Conservation (phyloP, 345 rosid genomes). For the Microcos paniculata region DNA sequence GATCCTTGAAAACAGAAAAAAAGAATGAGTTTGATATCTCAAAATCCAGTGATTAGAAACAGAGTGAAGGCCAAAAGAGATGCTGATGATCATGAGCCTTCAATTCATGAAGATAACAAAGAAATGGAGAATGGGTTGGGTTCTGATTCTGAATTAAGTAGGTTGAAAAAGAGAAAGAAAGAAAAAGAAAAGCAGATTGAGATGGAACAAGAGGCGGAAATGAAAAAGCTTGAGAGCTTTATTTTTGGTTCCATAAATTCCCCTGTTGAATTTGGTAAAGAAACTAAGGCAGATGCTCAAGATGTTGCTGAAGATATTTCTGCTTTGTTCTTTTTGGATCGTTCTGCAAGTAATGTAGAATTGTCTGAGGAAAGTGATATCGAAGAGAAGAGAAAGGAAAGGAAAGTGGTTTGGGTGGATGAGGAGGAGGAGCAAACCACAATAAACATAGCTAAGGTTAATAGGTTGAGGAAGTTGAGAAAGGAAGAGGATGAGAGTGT, state of each 20-base stretch:
- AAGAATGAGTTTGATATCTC: conserved; percentile 67
- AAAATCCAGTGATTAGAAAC: conserved; percentile 43
- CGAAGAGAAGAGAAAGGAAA: conserved; percentile 39
- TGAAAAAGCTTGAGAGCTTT: conserved; percentile 67
- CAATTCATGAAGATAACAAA: conserved; percentile 21
- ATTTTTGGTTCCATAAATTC: conserved; percentile 78
- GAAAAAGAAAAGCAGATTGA: conserved; percentile 43
- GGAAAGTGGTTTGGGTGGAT: conserved; percentile 83
- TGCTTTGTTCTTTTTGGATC: conserved; percentile 60
- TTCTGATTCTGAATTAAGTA: conserved; percentile 30
- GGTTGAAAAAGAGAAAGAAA: conserved; percentile 61
- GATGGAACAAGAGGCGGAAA: conserved; percentile 55
- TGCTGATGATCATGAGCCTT: conserved; percentile 25
- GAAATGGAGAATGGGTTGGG: conserved; percentile 34
- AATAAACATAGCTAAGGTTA: conserved; percentile 59
- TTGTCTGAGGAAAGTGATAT: conserved; percentile 32
- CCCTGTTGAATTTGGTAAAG: conserved; percentile 73
- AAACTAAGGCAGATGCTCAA: conserved; percentile 24
- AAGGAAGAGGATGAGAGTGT: conserved; percentile 72
- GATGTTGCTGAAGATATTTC: conserved; percentile 35
- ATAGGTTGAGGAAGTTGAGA: conserved; percentile 85
- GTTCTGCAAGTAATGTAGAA: conserved; percentile 36
- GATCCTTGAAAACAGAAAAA: conserved; percentile 8
- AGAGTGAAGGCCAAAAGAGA: conserved; percentile 34
- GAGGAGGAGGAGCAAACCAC: conserved; percentile 72